Conservation (phyloP, 2,329 filamentous ascomycete genomes). For the Phialophora verrucosa region DNA sequence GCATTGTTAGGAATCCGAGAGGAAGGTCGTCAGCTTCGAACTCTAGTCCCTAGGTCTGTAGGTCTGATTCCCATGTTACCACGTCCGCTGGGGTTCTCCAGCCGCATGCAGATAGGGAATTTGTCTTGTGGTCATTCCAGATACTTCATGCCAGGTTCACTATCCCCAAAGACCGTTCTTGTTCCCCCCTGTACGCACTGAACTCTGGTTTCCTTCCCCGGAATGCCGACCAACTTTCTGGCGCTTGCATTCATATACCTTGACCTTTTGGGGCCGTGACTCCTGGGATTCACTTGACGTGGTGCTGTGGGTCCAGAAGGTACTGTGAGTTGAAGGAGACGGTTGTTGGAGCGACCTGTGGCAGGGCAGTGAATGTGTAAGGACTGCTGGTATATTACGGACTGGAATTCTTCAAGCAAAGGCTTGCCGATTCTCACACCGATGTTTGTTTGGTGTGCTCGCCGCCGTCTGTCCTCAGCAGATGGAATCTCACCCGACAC, state of each 20-base stretch:
- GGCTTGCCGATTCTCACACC: too few species aligned
- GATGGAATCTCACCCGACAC: background rate
- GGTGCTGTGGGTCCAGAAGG: background rate
- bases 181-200: background rate
- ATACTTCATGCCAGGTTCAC: background rate
- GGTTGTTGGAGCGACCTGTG: background rate
- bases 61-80: background rate
- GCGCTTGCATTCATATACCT: background rate
- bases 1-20: background rate
- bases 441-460: too few species aligned
- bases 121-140: background rate
- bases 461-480: too few species aligned
- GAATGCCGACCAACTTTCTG: background rate
- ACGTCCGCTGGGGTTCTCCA: background rate
- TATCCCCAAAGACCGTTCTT: background rate
- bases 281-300: background rate
- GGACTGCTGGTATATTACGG: background rate
- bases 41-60: background rate
- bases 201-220: background rate
- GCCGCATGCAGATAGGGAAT: background rate
- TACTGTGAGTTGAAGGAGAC: background rate
- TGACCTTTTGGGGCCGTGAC: background rate
- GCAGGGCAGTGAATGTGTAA: background rate
- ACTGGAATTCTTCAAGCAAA: background rate
- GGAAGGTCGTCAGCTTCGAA: conserved; percentile 11